Percentiles rank a stretch among this genome's conserved stretches.
These are phyloP conservation scores for Phlyctochytrium planicorne DNA, from an alignment of 192 early-diverging fungal genomes.

Conservation along the genomic window DNA sequence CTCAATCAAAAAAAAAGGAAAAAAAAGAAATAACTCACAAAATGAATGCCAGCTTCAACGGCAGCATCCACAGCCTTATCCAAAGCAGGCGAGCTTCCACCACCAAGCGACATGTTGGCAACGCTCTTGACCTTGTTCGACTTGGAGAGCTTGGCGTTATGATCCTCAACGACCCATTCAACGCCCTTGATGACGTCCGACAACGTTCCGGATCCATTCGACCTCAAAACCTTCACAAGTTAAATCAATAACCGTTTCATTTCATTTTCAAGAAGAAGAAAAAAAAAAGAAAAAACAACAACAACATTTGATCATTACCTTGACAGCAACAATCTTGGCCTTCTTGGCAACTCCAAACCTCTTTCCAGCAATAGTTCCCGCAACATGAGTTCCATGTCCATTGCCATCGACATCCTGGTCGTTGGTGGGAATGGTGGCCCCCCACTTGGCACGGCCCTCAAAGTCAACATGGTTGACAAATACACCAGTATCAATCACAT, in stretches of 20 bases:
- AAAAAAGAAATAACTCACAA: constrained; percentile 39
- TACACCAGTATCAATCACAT: constrained; percentile 93
- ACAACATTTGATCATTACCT: too few species aligned
- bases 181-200: constrained; percentile 81
- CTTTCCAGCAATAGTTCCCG: constrained; percentile 85
- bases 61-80: constrained; percentile 74
- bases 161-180: constrained; percentile 35
- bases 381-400: constrained; percentile 70
- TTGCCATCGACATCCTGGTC: neutral
- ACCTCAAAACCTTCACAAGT: constrained; percentile 80
- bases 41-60: constrained; percentile 77
- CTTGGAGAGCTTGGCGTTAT: constrained; percentile 14
- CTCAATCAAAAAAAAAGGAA: too few species aligned
- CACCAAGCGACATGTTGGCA: constrained; percentile 91
- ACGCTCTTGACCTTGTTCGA: constrained; percentile 48
- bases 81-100: constrained; percentile 72
- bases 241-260: too few species aligned
- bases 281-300: too few species aligned
- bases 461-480: constrained; percentile 75
- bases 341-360: constrained; percentile 88
- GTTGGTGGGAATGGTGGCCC: constrained; percentile 71
- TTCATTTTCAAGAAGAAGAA: too few species aligned
- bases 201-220: constrained; percentile 90
- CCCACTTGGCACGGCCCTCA: constrained; percentile 83
- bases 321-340: constrained; percentile 85